These are phyloP conservation scores for Bipolaris cookei DNA, from an alignment of 2,329 filamentous ascomycete species.

Conservation along the genomic window DNA sequence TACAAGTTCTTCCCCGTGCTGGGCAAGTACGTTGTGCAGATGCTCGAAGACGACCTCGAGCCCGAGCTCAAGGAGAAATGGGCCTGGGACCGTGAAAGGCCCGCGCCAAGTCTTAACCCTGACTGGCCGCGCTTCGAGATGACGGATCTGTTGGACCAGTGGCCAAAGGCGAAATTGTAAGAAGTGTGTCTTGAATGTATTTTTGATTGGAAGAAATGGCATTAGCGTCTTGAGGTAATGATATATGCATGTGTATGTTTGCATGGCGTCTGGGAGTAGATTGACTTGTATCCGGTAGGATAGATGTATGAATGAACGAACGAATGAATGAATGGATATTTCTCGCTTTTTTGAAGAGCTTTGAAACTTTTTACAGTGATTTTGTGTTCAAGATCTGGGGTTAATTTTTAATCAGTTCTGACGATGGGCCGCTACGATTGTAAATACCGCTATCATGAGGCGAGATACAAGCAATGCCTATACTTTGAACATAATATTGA, in stretches of 20 bases:
- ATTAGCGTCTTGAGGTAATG: constrained; percentile 6
- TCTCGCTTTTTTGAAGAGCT: too few relatives aligned
- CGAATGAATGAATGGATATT: background rate
- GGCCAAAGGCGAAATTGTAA: constrained; percentile 42
- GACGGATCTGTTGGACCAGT: constrained; percentile 56
- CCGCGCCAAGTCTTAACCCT: constrained; percentile 57
- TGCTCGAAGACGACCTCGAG: constrained; percentile 52
- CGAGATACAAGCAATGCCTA: too few relatives aligned
- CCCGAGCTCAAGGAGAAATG: constrained; percentile 66
- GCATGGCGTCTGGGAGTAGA: constrained; percentile 11
- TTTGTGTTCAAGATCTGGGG: too few relatives aligned
- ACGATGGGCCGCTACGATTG: too few relatives aligned
- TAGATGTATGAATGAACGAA: background rate
- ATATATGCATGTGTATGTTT: constrained; percentile 6
- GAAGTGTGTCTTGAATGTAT: background rate
- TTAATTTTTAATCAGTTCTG: too few relatives aligned
- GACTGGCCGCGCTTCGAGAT: constrained; percentile 66
- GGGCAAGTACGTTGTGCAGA: constrained; percentile 61
- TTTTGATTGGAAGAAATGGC: background rate
- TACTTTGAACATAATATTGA: too few relatives aligned
- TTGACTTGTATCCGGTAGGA: background rate
- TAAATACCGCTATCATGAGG: too few relatives aligned
- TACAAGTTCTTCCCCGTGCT: constrained; percentile 67
- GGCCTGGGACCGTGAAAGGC: constrained; percentile 64
- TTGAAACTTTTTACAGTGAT: too few relatives aligned